Base-by-base conservation (phyloP, 2,329 filamentous ascomycete genomes). In the Claviceps monticola region DNA sequence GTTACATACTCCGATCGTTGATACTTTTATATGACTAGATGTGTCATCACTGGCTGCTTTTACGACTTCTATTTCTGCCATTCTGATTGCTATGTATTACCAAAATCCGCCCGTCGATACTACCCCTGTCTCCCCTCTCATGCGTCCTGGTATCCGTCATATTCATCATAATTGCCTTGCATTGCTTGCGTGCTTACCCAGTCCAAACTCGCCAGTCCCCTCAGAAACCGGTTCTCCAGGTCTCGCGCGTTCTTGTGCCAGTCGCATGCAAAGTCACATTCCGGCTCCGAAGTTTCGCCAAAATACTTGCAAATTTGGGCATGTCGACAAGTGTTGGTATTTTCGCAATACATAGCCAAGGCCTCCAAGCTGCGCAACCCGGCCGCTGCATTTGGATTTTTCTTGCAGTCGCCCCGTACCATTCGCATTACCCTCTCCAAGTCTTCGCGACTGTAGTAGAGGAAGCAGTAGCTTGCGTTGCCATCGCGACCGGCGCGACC, bases 371-470 rank as follows among this genome's bases (percentile, higher is more conserved):
- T 88, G 58, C 77, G 72, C 16, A 79, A 65, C 54, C 82, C 74
- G 7, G 79, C 74, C 52, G 75, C 64, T 49, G 74, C 71, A 55
- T 70, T 66, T 16, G 60, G 60, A 36, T 66, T 63, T 23, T 70
- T 67, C 61, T 73, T 67, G 49, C 65, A 60, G 51, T 69, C 67
- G 56, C 74, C 72, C 55, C 71, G 66, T 41, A 80, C 66, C 69
- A 82, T 68, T 55, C 70, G 75, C 9, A 76, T 79, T 9, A 86
- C 80, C 1, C 88, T 78, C 61, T 95, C 86, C 26, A 88, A 75
- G 62, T 96, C 90, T 65, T 94, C 87, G 13, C 86, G 80, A 54
- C 83, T 89, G 68, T 96, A 97, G 67, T 96, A 95, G 51, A 97
- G 71, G 51, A 95, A 87, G 62, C 89, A 96, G 55, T 85, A 80